phyloP scores from a whole-genome alignment of 2,329 filamentous ascomycete species.

The Rhinocladiella similis region DNA sequence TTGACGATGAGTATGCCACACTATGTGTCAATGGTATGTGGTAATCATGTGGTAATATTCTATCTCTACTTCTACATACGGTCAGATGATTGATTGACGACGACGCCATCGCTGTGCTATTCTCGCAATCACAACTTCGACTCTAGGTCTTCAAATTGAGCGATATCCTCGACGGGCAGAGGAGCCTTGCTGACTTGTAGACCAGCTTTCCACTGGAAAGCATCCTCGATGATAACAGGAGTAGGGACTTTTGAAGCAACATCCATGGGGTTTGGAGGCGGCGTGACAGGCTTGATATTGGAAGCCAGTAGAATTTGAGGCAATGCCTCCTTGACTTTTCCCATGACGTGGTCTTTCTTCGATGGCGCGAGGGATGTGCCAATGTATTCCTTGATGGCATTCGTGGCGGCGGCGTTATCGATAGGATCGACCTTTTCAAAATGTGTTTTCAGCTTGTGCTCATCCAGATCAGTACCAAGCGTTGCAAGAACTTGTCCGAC shows the following conservation, averaged over 20 bases:
- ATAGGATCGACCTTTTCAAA: slow-evolving; percentile 50
- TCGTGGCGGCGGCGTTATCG: slow-evolving; percentile 52
- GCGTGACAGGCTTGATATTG: slow-evolving; percentile 41
- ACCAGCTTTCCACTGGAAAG: slow-evolving; percentile 75
- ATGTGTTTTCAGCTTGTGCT: slow-evolving; percentile 31
- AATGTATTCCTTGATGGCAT: slow-evolving; percentile 52
- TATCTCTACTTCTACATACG: slow-evolving; percentile 3
- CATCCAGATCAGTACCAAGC: slow-evolving; percentile 47
- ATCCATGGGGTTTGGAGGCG: slow-evolving; percentile 35
- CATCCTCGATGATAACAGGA: slow-evolving; percentile 67
- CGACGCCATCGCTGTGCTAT: slow-evolving; percentile 16
- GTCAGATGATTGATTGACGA: slow-evolving; percentile 5
- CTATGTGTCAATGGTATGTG: not conserved
- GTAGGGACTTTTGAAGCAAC: slow-evolving; percentile 48
- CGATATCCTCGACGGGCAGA: slow-evolving; percentile 70
- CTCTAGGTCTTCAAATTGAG: slow-evolving; percentile 81
- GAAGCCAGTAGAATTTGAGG: slow-evolving; percentile 45
- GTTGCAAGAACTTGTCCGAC: slow-evolving; percentile 49
- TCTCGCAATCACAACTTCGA: slow-evolving; percentile 66
- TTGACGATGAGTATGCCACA: too few relatives aligned
- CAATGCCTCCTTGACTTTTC: slow-evolving; percentile 52
- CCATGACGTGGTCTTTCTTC: slow-evolving; percentile 50
- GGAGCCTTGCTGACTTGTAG: slow-evolving; percentile 73
- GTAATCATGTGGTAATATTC: not conserved
- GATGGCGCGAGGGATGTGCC: slow-evolving; percentile 51